A percentile compares a stretch with the other conserved stretches of the same genome.
phyloP scores from a whole-genome alignment of 2,329 filamentous ascomycete species.

The Septoria petroselini region DNA sequence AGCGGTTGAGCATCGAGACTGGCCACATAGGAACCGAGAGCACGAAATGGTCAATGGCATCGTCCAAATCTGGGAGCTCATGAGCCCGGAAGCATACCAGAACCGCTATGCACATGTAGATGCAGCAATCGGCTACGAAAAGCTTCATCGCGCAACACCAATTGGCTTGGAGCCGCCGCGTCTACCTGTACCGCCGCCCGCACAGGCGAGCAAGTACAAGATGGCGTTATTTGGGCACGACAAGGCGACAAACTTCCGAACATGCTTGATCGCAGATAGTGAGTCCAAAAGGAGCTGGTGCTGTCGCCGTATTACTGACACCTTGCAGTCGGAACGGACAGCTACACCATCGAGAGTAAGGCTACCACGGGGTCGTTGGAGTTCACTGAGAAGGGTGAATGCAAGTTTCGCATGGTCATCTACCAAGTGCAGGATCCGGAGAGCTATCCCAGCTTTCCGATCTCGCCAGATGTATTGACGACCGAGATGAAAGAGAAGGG shows the following conservation, averaged over 20 bases:
- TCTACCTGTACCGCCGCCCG: slow-evolving; percentile 1
- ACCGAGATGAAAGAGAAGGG: slow-evolving; percentile 1
- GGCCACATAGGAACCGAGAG: neutral
- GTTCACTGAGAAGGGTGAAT: neutral
- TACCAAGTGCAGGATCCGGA: neutral
- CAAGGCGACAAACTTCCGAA: neutral
- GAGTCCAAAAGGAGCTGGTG: neutral
- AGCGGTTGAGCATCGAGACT: neutral
- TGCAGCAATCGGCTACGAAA: neutral
- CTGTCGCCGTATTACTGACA: neutral
- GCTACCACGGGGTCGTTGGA: neutral
- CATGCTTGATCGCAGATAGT: slow-evolving; percentile 3
- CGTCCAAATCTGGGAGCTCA: slow-evolving; percentile 11
- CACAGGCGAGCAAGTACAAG: slow-evolving; percentile 9
- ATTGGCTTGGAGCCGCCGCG: neutral
- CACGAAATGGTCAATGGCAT: neutral
- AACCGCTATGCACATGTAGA: neutral
- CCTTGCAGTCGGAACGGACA: slow-evolving; percentile 7
- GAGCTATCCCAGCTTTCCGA: slow-evolving; percentile 2
- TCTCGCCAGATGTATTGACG: slow-evolving; percentile 6
- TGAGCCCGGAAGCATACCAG: slow-evolving; percentile 6
- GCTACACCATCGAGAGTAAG: slow-evolving; percentile 1
- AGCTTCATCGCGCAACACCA: neutral
- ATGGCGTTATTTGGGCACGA: slow-evolving; percentile 8
- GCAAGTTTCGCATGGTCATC: slow-evolving; percentile 1